Percentiles rank a stretch among this genome's conserved stretches.
phyloP scores from a whole-genome alignment of 2,329 filamentous ascomycete genomes.

The Colletotrichum spaethianum region DNA sequence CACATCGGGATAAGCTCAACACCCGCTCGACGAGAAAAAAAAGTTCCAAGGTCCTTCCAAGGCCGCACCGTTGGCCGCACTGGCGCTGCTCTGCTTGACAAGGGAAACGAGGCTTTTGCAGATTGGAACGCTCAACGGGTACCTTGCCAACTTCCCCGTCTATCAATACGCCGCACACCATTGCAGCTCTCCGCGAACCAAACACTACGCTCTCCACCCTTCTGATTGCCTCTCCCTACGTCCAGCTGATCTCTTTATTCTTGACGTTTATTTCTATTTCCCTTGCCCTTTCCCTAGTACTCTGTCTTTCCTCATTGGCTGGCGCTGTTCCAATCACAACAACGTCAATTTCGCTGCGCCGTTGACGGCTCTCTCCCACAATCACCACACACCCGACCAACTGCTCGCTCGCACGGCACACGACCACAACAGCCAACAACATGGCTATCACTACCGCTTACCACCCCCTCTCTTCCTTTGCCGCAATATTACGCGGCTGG shows the following conservation, averaged over 20 bases:
- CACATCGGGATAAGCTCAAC: conserved; percentile 25
- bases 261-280: no score
- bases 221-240: no score
- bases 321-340: not conserved
- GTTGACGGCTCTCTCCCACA: conserved; percentile 2
- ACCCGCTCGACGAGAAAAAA: not conserved
- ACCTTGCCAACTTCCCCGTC: not conserved
- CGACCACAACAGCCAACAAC: not conserved
- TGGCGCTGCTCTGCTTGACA: conserved; percentile 24
- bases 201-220: not conserved
- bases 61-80: conserved; percentile 30
- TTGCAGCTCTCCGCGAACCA: not conserved
- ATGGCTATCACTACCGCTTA: not conserved
- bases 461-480: not conserved
- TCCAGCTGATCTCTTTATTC: no score
- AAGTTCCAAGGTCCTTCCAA: conserved; percentile 29
- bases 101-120: conserved; percentile 23
- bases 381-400: not conserved
- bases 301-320: not conserved
- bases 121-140: not conserved
- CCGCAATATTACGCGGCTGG: not conserved
- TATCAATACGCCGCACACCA: not conserved
- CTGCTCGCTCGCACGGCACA: not conserved
- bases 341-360: not conserved
- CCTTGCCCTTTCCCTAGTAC: not conserved